A percentile compares a stretch with the other conserved stretches of the same genome.
Conservation (phyloP, 1,284 basidiomycete genomes). For the Malassezia sympodialis region DNA sequence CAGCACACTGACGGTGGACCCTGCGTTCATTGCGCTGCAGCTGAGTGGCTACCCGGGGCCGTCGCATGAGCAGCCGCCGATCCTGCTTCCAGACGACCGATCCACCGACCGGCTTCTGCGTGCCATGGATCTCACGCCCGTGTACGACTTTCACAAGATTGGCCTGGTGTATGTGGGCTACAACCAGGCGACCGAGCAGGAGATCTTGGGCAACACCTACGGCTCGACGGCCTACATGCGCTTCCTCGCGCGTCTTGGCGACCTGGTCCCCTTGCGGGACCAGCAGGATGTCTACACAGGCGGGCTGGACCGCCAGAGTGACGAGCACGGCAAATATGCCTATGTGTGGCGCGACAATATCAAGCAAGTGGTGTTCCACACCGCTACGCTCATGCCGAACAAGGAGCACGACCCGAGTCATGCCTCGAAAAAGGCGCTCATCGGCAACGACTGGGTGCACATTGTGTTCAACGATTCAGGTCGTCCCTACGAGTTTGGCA, state of each 20-base stretch:
- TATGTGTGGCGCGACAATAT: slow-evolving; percentile 99
- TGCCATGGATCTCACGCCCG: slow-evolving; percentile 73
- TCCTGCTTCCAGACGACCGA: slow-evolving; percentile 52
- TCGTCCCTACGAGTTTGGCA: slow-evolving; percentile 69
- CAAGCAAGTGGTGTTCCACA: slow-evolving; percentile 86
- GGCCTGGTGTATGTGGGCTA: slow-evolving; percentile 92
- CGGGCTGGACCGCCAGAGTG: slow-evolving; percentile 74
- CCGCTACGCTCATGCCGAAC: slow-evolving; percentile 91
- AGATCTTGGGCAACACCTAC: slow-evolving; percentile 80
- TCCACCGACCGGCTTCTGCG: slow-evolving; percentile 59
- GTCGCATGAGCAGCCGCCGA: slow-evolving; percentile 41
- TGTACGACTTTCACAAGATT: slow-evolving; percentile 95
- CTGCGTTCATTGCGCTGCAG: slow-evolving; percentile 76
- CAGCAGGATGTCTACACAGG: slow-evolving; percentile 77
- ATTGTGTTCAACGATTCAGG: slow-evolving; percentile 80
- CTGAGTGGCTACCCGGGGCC: slow-evolving; percentile 55
- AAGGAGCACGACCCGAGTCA: slow-evolving; percentile 28
- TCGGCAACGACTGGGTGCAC: slow-evolving; percentile 48
- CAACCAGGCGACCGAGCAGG: slow-evolving; percentile 70
- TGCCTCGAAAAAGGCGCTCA: slow-evolving; percentile 40
- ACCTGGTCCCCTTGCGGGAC: slow-evolving; percentile 77
- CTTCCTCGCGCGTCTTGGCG: slow-evolving; percentile 79
- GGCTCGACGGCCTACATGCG: slow-evolving; percentile 89
- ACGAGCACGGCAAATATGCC: slow-evolving; percentile 56
- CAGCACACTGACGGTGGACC: slow-evolving; percentile 56